Conservation (phyloP, 2,329 filamentous ascomycete genomes). For the Dendryphion nanum region DNA sequence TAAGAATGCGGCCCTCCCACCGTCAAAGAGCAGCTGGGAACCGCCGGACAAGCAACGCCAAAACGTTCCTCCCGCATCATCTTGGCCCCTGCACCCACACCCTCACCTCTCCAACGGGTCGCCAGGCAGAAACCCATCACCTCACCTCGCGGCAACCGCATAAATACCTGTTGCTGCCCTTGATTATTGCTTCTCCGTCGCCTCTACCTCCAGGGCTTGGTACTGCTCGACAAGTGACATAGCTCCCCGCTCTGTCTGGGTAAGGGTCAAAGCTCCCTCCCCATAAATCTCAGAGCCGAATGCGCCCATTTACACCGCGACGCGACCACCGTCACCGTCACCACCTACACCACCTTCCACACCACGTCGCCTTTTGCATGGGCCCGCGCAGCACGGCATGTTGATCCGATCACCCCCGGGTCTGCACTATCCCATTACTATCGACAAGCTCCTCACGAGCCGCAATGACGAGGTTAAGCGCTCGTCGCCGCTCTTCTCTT, state of each 20-base stretch:
- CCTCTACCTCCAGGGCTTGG: too few relatives aligned
- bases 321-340: constrained; percentile 17
- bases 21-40: too few relatives aligned
- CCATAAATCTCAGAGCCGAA: constrained; percentile 31
- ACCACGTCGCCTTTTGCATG: constrained; percentile 24
- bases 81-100: too few relatives aligned
- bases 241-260: constrained; percentile 6
- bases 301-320: constrained; percentile 30
- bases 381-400: constrained; percentile 40
- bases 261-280: constrained; percentile 14
- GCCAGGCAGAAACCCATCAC: too few relatives aligned
- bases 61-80: too few relatives aligned
- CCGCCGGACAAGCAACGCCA: too few relatives aligned
- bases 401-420: constrained; percentile 48
- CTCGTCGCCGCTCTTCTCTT: constrained; percentile 78
- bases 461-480: constrained; percentile 73
- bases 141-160: too few relatives aligned
- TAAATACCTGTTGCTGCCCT: too few relatives aligned
- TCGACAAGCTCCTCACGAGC: constrained; percentile 78
- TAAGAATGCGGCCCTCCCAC: too few relatives aligned
- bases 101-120: too few relatives aligned
- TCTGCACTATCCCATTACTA: constrained; percentile 89
- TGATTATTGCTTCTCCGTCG: too few relatives aligned
- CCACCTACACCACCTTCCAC: constrained; percentile 1
- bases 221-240: too few relatives aligned